Conservation (phyloP, 169 alveolate genomes). For the Eimeria sp. region DNA sequence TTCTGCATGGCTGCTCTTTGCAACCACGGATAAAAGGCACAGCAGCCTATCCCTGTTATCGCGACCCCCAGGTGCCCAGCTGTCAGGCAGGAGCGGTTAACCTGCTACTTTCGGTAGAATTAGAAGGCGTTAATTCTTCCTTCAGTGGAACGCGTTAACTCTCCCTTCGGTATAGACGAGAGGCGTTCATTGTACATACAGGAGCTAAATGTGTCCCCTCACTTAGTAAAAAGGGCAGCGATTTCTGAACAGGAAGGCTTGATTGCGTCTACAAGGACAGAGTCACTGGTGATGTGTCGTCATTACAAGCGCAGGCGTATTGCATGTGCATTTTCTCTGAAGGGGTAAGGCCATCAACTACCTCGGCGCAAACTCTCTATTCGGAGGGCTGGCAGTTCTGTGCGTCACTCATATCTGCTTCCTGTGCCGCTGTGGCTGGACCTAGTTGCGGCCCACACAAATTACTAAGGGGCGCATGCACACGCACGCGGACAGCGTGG, state of each 20-base stretch:
- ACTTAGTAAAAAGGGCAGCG: not conserved
- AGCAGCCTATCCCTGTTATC: not conserved
- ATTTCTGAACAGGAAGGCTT: not conserved
- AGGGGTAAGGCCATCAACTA: not conserved
- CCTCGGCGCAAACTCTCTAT: not conserved
- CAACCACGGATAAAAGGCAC: not conserved
- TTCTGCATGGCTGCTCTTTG: not conserved
- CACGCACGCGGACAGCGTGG: not conserved
- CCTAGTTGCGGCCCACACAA: not conserved
- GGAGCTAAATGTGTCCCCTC: not conserved
- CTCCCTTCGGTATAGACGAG: too few species aligned
- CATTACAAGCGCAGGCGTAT: not conserved
- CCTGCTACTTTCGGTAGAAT: not conserved
- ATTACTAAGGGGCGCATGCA: not conserved
- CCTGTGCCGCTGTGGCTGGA: not conserved
- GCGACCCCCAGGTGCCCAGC: not conserved
- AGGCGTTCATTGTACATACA: not conserved
- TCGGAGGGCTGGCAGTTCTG: not conserved
- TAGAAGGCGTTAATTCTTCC: too few species aligned
- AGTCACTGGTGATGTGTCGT: not conserved
- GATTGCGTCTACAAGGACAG: not conserved
- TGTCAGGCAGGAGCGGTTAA: not conserved
- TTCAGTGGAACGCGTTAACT: too few species aligned
- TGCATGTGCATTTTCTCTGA: not conserved
- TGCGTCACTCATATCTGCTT: not conserved